Base-by-base conservation (phyloP, 106 monocot genomes). In the Dendrobium chrysotoxum region DNA sequence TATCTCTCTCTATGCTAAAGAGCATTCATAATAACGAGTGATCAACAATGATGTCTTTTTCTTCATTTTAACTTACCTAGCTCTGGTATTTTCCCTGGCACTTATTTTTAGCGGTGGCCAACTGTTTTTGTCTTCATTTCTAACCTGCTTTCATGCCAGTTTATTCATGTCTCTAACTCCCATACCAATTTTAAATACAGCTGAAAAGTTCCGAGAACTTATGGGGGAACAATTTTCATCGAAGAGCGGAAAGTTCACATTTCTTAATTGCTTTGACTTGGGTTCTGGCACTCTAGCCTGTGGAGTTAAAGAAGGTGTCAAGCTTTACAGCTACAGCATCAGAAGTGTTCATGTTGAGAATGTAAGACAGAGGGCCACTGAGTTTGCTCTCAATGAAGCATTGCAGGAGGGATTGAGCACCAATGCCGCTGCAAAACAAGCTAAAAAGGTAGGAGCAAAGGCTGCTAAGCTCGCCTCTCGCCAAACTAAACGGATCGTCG, bases 241-340 rank as follows among this genome's bases (percentile, higher is more conserved):
- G 0, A 94, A 98, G 75, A 98, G 97, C 76, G 92, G 97, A 15
- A 77, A 92, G 78, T 94, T 98, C 65, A 92, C 97, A 25, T 72
- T 94, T 47, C 61, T 98, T 40, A 86, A 94, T 61, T 98, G 97
- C 79, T 94, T 98, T 53, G 97, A 98, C 85, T 86, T 98, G 92
- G 86, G 92, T 53, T 92, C 90, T 18, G 97, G 97, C 11, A 92
- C 77, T 75, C 71, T 90, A 38, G 88, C 97, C n/a, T 94, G 94
- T 79, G 83, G 71, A 6, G 89, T 83, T 13, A 98, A 98, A 82
- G 89, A 89, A 40, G 88, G 94, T 35, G 81, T 98, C 28, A 98
- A 94, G 80, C 86, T 94, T 50, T 98, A 98, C 44, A 81, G 89
- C 44, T 94, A 97, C 92, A 94, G 79, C 83, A 79, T 97, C 23